These are phyloP conservation scores for Tolypocladium amazonense DNA, from an alignment of 2,329 filamentous ascomycete species.

Conservation along the genomic window DNA sequence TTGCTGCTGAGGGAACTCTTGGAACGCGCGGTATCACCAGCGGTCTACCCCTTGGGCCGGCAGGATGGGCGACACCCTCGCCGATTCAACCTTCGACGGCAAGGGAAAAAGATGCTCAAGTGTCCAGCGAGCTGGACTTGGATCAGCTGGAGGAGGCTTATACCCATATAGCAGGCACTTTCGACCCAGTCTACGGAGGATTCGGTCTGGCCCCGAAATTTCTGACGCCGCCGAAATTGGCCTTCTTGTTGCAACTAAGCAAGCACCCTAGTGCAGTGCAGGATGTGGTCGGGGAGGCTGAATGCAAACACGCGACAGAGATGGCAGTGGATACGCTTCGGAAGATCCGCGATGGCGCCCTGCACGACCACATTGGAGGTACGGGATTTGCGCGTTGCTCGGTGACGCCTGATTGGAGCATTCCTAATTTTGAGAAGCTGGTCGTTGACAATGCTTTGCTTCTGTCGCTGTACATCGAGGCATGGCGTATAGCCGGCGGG, in stretches of 20 bases:
- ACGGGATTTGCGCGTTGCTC: slow-evolving; percentile 63
- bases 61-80: slow-evolving; percentile 19
- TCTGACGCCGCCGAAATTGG: slow-evolving; percentile 74
- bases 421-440: slow-evolving; percentile 97
- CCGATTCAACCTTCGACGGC: slow-evolving; percentile 12
- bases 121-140: slow-evolving; percentile 67
- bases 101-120: slow-evolving; percentile 14
- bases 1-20: slow-evolving; percentile 78
- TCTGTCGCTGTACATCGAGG: slow-evolving; percentile 74
- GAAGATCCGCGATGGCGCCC: slow-evolving; percentile 50
- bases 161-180: slow-evolving; percentile 68
- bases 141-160: slow-evolving; percentile 89
- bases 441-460: slow-evolving; percentile 86
- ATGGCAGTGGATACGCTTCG: slow-evolving; percentile 78
- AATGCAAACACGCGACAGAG: slow-evolving; percentile 60
- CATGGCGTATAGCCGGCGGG: slow-evolving; percentile 51
- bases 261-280: slow-evolving; percentile 61
- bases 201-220: slow-evolving; percentile 83
- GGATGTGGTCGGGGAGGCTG: slow-evolving; percentile 78
- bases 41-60: slow-evolving; percentile 15
- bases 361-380: slow-evolving; percentile 45
- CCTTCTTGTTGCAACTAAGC: slow-evolving; percentile 67
- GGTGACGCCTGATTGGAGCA: slow-evolving; percentile 81
- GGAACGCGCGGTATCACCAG: slow-evolving; percentile 27
- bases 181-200: slow-evolving; percentile 67